Evolutionary conservation across 2,329 filamentous ascomycete genomes (phyloP).

Genomic region (Pezicula neosporulosa): DNA sequence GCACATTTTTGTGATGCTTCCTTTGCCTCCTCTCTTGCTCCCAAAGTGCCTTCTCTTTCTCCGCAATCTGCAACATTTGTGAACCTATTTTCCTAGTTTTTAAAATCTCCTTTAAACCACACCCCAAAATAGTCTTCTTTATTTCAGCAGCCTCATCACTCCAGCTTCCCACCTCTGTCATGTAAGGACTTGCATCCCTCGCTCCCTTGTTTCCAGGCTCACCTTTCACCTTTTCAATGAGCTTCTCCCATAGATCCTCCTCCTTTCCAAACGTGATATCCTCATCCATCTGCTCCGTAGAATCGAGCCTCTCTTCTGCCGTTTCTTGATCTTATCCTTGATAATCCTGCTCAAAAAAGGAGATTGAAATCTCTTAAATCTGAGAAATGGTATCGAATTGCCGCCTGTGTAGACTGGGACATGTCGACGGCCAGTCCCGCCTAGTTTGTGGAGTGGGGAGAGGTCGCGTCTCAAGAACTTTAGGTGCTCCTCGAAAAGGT

Average conservation of each 20-base stretch:
- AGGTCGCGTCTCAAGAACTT: slow-evolving; percentile 47
- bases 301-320: slow-evolving; percentile 39
- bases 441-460: slow-evolving; percentile 47
- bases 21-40: slow-evolving; percentile 27
- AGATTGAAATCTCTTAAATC: slow-evolving; percentile 64
- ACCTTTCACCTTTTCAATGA: slow-evolving; percentile 4
- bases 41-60: slow-evolving; percentile 41
- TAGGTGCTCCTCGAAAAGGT: slow-evolving; percentile 30
- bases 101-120: slow-evolving; percentile 22
- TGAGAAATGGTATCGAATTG: slow-evolving; percentile 59
- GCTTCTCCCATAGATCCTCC: slow-evolving; percentile 48
- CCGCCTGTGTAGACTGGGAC: slow-evolving; percentile 57
- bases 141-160: background rate
- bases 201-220: slow-evolving; percentile 9
- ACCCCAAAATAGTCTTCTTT: background rate
- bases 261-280: slow-evolving; percentile 29
- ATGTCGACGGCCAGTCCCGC: slow-evolving; percentile 46
- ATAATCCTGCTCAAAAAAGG: slow-evolving; percentile 54
- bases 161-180: slow-evolving; percentile 2
- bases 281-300: slow-evolving; percentile 33
- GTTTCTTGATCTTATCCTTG: slow-evolving; percentile 42
- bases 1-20: slow-evolving; percentile 11
- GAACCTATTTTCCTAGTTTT: slow-evolving; percentile 24
- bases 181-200: slow-evolving; percentile 1
- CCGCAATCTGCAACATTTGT: slow-evolving; percentile 43